phyloP scores from a whole-genome alignment of 345 rosid species.

The Reutealis trisperma region DNA sequence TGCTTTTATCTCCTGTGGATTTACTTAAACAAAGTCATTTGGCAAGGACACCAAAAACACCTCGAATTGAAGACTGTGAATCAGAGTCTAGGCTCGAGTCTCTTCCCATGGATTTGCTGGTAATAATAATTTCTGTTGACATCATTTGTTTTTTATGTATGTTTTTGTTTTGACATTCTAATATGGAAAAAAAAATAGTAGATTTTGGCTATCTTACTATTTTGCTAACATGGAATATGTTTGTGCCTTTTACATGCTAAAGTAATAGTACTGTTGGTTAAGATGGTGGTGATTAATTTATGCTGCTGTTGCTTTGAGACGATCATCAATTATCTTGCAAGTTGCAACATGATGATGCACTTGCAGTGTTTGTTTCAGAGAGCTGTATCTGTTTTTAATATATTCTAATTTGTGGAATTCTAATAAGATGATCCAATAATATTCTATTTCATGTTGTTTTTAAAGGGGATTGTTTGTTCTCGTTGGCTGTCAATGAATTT shows the following conservation, averaged over 20 bases:
- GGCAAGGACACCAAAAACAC: constrained; percentile 77
- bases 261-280: neutral
- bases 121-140: constrained; percentile 25
- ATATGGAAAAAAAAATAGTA: neutral
- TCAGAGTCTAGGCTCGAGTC: constrained; percentile 78
- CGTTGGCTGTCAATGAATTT: neutral
- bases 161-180: neutral
- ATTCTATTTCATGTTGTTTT: neutral
- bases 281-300: neutral
- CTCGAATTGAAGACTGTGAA: constrained; percentile 46
- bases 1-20: constrained; percentile 60
- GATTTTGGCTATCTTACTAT: neutral
- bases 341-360: no score
- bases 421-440: neutral
- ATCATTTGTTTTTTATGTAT: neutral
- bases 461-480: neutral
- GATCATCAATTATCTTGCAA: neutral
- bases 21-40: constrained; percentile 43
- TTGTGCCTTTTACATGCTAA: neutral
- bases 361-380: neutral
- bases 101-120: constrained; percentile 91
- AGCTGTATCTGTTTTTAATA: neutral
- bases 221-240: neutral
- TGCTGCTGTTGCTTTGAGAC: neutral
- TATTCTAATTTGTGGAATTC: neutral